These are phyloP conservation scores for Narthecium ossifragum DNA, from an alignment of 106 monocot genomes.

Conservation along the genomic window DNA sequence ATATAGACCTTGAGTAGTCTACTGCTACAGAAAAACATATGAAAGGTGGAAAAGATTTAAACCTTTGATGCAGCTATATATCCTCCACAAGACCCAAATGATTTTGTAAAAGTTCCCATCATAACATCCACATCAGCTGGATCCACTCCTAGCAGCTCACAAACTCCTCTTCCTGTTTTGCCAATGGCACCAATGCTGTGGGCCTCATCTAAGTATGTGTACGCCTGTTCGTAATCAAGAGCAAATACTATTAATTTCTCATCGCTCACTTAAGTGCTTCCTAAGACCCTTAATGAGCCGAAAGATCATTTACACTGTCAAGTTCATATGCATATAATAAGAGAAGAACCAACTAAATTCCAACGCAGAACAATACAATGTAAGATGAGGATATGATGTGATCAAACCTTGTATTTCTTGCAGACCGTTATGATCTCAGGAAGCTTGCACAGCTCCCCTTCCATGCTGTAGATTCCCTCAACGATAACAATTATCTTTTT, in stretches of 20 bases:
- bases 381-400: not conserved
- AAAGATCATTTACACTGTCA: too few relatives aligned
- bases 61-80: constrained; percentile 91
- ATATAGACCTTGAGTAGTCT: too few relatives aligned
- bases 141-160: constrained; percentile 74
- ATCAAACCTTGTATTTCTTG: constrained; percentile 97
- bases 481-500: constrained; percentile 96
- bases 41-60: not conserved
- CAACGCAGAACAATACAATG: too few relatives aligned
- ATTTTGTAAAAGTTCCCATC: constrained; percentile 91
- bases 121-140: constrained; percentile 78
- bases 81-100: constrained; percentile 85
- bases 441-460: constrained; percentile 97
- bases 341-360: too few relatives aligned
- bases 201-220: constrained; percentile 80
- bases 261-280: too few relatives aligned
- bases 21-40: too few relatives aligned
- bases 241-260: too few relatives aligned
- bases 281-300: too few relatives aligned
- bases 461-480: constrained; percentile 99
- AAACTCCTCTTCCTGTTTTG: constrained; percentile 64
- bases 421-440: constrained; percentile 90
- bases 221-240: constrained; percentile 31
- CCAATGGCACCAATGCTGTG: constrained; percentile 83
- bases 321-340: not conserved